Conservation (phyloP, 139 green algal genomes). For the Pycnococcus provasolii region DNA sequence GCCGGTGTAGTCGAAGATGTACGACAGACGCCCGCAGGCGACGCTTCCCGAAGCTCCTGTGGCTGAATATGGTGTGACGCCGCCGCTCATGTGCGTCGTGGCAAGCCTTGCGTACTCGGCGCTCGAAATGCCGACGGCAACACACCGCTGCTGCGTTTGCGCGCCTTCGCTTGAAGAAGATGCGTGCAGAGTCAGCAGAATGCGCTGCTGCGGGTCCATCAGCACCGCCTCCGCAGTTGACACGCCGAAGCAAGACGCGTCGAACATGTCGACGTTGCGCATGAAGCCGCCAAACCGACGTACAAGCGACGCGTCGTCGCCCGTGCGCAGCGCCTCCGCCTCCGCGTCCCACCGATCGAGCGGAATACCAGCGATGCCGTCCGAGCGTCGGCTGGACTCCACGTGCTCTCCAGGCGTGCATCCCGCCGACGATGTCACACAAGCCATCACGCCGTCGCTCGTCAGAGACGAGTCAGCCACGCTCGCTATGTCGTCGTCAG, state of each 20-base stretch:
- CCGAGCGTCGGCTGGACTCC: not conserved
- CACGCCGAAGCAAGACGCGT: constrained; percentile 14
- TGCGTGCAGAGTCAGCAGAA: constrained; percentile 38
- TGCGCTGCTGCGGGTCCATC: constrained; percentile 48
- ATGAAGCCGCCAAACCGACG: constrained; percentile 17
- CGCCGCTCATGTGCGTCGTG: constrained; percentile 2
- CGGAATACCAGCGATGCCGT: constrained; percentile 22
- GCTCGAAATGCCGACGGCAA: constrained; percentile 27
- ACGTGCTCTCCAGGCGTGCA: constrained; percentile 18
- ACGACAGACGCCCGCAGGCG: constrained; percentile 41
- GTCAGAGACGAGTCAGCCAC: not conserved
- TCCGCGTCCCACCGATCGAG: constrained; percentile 38
- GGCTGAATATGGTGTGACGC: constrained; percentile 1
- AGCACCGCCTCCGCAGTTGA: constrained; percentile 13
- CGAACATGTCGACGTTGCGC: constrained; percentile 7
- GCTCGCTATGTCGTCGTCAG: not conserved
- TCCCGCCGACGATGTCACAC: not conserved
- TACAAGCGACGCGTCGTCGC: constrained; percentile 10
- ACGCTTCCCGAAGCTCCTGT: constrained; percentile 37
- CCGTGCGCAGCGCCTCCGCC: not conserved
- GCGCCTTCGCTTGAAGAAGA: not conserved
- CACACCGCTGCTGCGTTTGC: not conserved
- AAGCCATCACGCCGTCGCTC: not conserved
- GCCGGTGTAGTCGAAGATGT: constrained; percentile 36
- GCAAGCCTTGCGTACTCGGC: constrained; percentile 22